A percentile compares a stretch with the other conserved stretches of the same genome.
These are phyloP conservation scores for Eucalyptus polyanthemos DNA, from an alignment of 345 rosid genomes.

Conservation along the genomic window DNA sequence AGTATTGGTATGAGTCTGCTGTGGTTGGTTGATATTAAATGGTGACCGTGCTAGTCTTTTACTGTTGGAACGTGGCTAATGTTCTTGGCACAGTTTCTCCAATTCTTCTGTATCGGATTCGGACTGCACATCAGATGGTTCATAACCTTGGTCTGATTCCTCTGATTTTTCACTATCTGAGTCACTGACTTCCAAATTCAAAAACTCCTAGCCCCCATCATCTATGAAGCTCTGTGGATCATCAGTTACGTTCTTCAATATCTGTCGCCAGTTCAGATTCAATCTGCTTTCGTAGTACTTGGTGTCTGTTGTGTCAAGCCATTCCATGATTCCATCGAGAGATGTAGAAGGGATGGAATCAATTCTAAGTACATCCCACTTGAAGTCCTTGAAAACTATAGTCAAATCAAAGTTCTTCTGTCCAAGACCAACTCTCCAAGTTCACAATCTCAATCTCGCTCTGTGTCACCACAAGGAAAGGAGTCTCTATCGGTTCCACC, in stretches of 20 bases:
- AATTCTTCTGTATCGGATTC: slow-evolving; percentile 75
- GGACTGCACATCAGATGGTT: slow-evolving; percentile 62
- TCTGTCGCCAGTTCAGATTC: slow-evolving; percentile 88
- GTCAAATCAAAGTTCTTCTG: slow-evolving; percentile 90
- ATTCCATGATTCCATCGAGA: slow-evolving; percentile 73
- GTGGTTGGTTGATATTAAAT: no score
- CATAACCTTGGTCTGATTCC: slow-evolving; percentile 82
- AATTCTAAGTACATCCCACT: slow-evolving; percentile 68
- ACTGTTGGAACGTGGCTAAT: no score
- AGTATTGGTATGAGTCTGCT: no score
- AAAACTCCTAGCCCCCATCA: slow-evolving; percentile 88
- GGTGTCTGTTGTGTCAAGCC: slow-evolving; percentile 82
- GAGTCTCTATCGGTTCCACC: slow-evolving; percentile 69
- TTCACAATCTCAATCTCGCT: slow-evolving; percentile 92
- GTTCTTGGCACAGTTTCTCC: no score
- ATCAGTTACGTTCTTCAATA: slow-evolving; percentile 69
- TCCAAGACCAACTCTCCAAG: slow-evolving; percentile 87
- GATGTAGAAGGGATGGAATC: slow-evolving; percentile 72
- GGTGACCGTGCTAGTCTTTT: no score
- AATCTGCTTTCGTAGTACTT: slow-evolving; percentile 84
- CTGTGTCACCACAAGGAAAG: slow-evolving; percentile 64
- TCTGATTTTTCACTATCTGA: slow-evolving; percentile 65
- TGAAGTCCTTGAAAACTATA: slow-evolving; percentile 83
- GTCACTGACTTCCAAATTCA: slow-evolving; percentile 74
- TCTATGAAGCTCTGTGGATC: slow-evolving; percentile 80